Evolutionary conservation across 2,329 filamentous ascomycete genomes (phyloP), one percentile per base, ranked within the genome.

Genomic region (Monosporascus ibericus): DNA sequence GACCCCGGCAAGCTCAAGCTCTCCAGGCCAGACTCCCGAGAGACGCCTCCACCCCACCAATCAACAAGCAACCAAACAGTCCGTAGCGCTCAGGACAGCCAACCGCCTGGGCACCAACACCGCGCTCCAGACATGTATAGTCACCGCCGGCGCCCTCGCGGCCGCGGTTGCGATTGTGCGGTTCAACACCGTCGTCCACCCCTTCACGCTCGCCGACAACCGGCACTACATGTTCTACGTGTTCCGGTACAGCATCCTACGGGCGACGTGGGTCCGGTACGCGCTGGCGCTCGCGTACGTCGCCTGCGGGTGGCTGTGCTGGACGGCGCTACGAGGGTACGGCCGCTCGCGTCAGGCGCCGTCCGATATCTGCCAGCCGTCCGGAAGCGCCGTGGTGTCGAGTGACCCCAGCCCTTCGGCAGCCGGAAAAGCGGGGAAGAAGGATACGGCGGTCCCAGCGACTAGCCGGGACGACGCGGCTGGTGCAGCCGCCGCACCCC

Each of bases 221-320:
- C 80, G 94, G 2, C 94, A 99, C 69, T 99, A 96, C 73, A 87
- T 95, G 68, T 99, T 99, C 70, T 99, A 99, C 72, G 76, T 95
- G 55, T 99, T 99, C 75, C 85, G 91, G 1, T 84, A 91, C 63
- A 85, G 87, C 6, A 85, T 97, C 38, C 80, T 87, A 2, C 78
- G 78, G 6, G 81, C 88, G 42, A 74, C 76, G 1, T 70, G 75
- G 18, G 70, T 90, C 49, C 85, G 85, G 37, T 91, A 90, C 61
- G 69, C 79, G 1, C 84, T 88, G 1, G 79, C 86, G 0, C 76
- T 85, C 0, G 72, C 86, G 1, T 97, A 99, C 69, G 78, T 87
- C 2, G 11, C 82, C 17, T 86, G 83, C 62, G 85, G 80, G 7
- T 92, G 85, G 80, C 70, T 86, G 14, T 79, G 82, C 34, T 85